Evolutionary conservation across 2,329 filamentous ascomycete species (phyloP).

Genomic region (Trichoderma sp.): DNA sequence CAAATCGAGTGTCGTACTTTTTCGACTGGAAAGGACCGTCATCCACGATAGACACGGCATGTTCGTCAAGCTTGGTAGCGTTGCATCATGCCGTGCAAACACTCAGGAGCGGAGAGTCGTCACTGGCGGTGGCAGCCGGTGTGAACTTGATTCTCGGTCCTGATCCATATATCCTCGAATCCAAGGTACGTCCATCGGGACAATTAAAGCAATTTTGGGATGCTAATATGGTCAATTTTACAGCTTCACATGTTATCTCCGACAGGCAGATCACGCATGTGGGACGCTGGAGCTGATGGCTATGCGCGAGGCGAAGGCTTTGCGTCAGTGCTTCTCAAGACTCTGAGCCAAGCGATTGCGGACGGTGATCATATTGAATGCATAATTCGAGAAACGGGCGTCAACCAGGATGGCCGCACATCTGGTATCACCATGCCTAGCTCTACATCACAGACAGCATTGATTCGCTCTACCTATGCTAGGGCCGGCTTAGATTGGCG

Average conservation of each 20-base stretch:
- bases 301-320: conserved; percentile 8
- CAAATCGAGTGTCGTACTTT: neutral
- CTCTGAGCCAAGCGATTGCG: neutral
- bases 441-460: neutral
- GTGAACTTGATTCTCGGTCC: neutral
- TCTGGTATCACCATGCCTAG: neutral
- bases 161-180: neutral
- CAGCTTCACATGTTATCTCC: conserved; percentile 37
- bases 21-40: neutral
- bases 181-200: neutral
- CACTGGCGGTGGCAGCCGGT: neutral
- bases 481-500: neutral
- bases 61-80: neutral
- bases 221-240: neutral
- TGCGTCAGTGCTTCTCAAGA: neutral
- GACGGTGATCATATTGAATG: neutral
- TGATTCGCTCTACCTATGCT: neutral
- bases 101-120: neutral
- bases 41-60: neutral
- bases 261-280: conserved; percentile 36
- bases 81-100: neutral
- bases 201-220: neutral
- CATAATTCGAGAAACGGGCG: neutral
- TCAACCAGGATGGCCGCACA: neutral
- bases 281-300: conserved; percentile 7